These are phyloP conservation scores for Hansenula sp. DNA, from an alignment of 1,139 yeast genomes.

Conservation along the genomic window DNA sequence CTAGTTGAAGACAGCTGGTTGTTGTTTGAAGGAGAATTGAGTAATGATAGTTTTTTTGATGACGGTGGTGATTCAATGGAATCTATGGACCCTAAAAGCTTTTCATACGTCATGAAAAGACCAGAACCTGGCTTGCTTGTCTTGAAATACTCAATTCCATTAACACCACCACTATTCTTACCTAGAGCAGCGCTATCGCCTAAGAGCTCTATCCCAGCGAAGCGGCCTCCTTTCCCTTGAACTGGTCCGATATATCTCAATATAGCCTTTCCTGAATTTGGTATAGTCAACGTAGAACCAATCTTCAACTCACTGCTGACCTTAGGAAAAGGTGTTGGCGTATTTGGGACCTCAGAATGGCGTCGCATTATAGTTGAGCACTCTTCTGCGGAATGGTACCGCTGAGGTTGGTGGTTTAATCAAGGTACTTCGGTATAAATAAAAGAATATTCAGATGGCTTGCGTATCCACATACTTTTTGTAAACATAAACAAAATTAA, in stretches of 20 bases:
- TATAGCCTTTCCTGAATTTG: conserved; percentile 46
- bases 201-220: conserved; percentile 81
- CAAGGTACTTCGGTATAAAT: too few relatives aligned
- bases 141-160: conserved; percentile 58
- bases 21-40: conserved; percentile 9
- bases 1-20: background rate
- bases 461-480: too few relatives aligned
- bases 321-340: conserved; percentile 22
- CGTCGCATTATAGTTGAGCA: conserved; percentile 17
- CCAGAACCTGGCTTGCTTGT: conserved; percentile 67
- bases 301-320: conserved; percentile 13
- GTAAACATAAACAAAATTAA: too few relatives aligned
- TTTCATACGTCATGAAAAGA: conserved; percentile 65
- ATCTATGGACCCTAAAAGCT: conserved; percentile 36
- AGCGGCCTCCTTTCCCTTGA: conserved; percentile 69
- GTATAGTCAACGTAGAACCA: conserved; percentile 24
- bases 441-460: too few relatives aligned
- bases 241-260: conserved; percentile 74
- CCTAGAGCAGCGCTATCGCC: conserved; percentile 67
- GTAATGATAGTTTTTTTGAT: conserved; percentile 9
- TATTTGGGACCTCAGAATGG: conserved; percentile 21
- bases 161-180: conserved; percentile 71
- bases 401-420: too few relatives aligned
- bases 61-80: conserved; percentile 10
- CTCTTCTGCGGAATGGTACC: too few relatives aligned